Percentiles rank a stretch among this genome's conserved stretches.
Evolutionary conservation across 139 green algal genomes (phyloP).

Genomic region (Spirogloea muscicola): DNA sequence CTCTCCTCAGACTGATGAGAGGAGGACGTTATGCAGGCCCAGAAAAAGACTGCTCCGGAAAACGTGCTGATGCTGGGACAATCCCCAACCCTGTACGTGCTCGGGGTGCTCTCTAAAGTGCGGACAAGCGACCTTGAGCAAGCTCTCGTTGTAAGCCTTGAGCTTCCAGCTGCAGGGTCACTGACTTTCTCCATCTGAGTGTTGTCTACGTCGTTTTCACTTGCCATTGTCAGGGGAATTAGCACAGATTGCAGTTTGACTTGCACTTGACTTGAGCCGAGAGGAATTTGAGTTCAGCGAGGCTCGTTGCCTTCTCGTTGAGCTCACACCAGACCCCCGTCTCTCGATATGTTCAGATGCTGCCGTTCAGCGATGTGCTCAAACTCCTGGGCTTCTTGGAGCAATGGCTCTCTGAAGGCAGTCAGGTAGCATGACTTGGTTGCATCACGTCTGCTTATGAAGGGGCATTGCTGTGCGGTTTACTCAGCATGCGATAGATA

Average conservation of each 20-base stretch:
- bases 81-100: conserved; percentile 67
- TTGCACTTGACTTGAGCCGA: too few species aligned
- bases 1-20: background rate
- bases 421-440: too few species aligned
- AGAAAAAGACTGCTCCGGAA: conserved; percentile 11
- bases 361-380: conserved; percentile 78
- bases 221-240: background rate
- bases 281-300: too few species aligned
- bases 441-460: too few species aligned
- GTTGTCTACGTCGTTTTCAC: background rate
- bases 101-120: conserved; percentile 63
- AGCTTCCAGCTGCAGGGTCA: background rate
- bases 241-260: background rate
- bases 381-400: conserved; percentile 70
- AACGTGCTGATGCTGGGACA: conserved; percentile 86
- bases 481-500: too few species aligned
- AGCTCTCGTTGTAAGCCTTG: conserved; percentile 62
- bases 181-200: background rate
- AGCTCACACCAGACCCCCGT: too few species aligned
- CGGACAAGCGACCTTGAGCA: conserved; percentile 76
- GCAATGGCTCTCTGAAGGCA: conserved; percentile 60
- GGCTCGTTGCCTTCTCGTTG: too few species aligned
- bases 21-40: too few species aligned
- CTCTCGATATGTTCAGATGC: too few species aligned
- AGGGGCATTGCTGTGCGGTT: too few species aligned